Percentiles rank a stretch among this genome's conserved stretches.
phyloP scores from a whole-genome alignment of 352 stramenopile species.

The Porosira glacialis region DNA sequence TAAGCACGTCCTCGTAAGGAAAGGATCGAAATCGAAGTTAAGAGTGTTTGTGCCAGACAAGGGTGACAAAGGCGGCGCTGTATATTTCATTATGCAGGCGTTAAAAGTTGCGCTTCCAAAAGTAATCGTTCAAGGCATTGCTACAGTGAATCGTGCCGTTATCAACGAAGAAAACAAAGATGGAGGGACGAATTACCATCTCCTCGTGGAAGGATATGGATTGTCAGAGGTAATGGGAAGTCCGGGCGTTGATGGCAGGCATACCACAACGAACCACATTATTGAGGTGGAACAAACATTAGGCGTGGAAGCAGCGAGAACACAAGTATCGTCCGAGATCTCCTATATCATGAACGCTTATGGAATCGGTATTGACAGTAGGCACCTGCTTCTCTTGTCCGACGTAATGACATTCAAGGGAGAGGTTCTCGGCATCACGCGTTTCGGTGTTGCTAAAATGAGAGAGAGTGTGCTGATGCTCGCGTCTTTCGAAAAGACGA shows the following conservation, averaged over 20 bases:
- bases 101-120: slow-evolving; percentile 92
- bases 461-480: slow-evolving; percentile 99
- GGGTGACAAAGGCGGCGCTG: slow-evolving; percentile 44
- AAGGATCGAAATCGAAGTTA: slow-evolving; percentile 74
- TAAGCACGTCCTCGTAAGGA: slow-evolving; percentile 79
- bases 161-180: slow-evolving; percentile 95
- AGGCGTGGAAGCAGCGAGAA: slow-evolving; percentile 96
- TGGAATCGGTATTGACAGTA: slow-evolving; percentile 96
- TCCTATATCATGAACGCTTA: slow-evolving; percentile 99
- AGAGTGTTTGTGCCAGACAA: slow-evolving; percentile 80
- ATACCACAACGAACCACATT: slow-evolving; percentile 98
- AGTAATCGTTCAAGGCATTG: slow-evolving; percentile 98
- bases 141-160: slow-evolving; percentile 95
- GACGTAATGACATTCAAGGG: slow-evolving; percentile 99
- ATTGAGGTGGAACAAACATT: slow-evolving; percentile 94
- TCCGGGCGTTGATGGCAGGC: slow-evolving; percentile 91
- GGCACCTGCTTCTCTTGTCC: slow-evolving; percentile 98
- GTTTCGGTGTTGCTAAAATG: slow-evolving; percentile 99
- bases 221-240: slow-evolving; percentile 97
- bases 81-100: slow-evolving; percentile 91
- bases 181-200: slow-evolving; percentile 85
- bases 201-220: slow-evolving; percentile 98
- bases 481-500: slow-evolving; percentile 98
- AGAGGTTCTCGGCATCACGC: slow-evolving; percentile 87
- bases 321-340: slow-evolving; percentile 96